A percentile compares a stretch with the other conserved stretches of the same genome.
Evolutionary conservation across 2,329 filamentous ascomycete species (phyloP).

Genomic region (Colletotrichum sp.): DNA sequence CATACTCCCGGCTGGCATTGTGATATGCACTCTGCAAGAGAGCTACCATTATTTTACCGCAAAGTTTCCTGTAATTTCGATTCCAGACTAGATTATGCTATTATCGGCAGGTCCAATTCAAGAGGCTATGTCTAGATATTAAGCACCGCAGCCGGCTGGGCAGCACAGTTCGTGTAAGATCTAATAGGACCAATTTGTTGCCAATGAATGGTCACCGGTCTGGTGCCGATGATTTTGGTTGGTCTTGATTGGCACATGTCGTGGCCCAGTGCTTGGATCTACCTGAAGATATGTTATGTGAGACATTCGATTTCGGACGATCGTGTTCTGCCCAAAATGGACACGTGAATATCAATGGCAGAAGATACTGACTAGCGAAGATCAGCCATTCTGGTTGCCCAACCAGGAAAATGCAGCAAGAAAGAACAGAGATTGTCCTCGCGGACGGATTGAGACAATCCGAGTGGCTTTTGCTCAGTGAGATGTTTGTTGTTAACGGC

Average conservation of each 20-base stretch:
- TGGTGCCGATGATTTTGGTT: accelerated
- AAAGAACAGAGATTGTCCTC: neutral
- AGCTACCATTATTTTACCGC: neutral
- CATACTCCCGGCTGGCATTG: neutral
- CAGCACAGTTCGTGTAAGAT: too few species aligned
- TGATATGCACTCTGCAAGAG: too few species aligned
- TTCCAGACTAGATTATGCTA: neutral
- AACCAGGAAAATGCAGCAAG: neutral
- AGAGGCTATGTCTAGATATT: neutral
- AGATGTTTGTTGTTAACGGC: accelerated
- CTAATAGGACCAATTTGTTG: too few species aligned
- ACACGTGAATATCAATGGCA: neutral
- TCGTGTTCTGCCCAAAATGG: neutral
- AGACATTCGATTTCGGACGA: neutral
- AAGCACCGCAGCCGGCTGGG: neutral
- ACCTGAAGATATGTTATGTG: neutral
- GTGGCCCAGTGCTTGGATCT: too few species aligned
- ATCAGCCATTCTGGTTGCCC: neutral
- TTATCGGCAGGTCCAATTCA: neutral
- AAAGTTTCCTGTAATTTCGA: neutral
- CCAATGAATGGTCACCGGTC: neutral
- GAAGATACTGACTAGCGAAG: neutral
- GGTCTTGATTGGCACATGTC: accelerated
- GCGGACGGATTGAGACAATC: accelerated
- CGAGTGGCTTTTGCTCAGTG: accelerated